A percentile compares a stretch with the other conserved stretches of the same genome.
Conservation (phyloP, 768 basidiomycete genomes). For the Phlebiopsis flavidoalba region DNA sequence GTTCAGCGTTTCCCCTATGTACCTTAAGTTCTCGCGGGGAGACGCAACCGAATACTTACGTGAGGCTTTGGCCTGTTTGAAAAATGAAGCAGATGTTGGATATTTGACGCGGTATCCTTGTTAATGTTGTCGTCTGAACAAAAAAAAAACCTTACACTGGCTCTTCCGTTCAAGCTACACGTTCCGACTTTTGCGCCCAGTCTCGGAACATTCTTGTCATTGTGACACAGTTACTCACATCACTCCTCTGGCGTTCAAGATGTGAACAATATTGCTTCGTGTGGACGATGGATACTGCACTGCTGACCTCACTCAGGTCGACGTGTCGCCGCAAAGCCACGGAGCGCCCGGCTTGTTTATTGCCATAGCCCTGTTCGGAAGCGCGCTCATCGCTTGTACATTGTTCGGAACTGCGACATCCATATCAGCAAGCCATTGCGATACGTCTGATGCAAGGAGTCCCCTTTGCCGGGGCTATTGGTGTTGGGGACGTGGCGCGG, state of each 20-base stretch:
- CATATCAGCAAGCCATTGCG: conserved; percentile 73
- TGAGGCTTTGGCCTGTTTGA: conserved; percentile 66
- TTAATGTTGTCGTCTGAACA: conserved; percentile 39
- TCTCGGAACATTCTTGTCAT: conserved; percentile 87
- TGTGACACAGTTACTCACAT: conserved; percentile 94
- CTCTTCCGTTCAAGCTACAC: conserved; percentile 13
- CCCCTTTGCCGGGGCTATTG: conserved; percentile 91
- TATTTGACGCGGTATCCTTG: conserved; percentile 86
- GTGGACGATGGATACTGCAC: conserved; percentile 13
- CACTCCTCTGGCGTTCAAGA: conserved; percentile 77
- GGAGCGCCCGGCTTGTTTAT: conserved; percentile 84
- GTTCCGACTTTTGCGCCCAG: conserved; percentile 29
- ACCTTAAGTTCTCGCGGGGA: conserved; percentile 23
- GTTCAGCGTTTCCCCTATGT: conserved; percentile 20
- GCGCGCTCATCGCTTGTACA: conserved; percentile 71
- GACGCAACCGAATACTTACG: conserved; percentile 1
- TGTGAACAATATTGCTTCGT: background rate
- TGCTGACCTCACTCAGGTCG: conserved; percentile 47
- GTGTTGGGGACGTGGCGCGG: conserved; percentile 88
- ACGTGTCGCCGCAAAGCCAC: conserved; percentile 92
- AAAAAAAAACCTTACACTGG: no score
- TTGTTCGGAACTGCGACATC: conserved; percentile 75
- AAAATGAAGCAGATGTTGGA: conserved; percentile 81
- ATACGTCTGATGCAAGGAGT: conserved; percentile 88
- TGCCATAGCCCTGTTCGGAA: conserved; percentile 79